A percentile compares a stretch with the other conserved stretches of the same genome.
These are phyloP conservation scores for Pyrrhoderma lamaoense DNA, from an alignment of 1,284 basidiomycete genomes.

Conservation along the genomic window DNA sequence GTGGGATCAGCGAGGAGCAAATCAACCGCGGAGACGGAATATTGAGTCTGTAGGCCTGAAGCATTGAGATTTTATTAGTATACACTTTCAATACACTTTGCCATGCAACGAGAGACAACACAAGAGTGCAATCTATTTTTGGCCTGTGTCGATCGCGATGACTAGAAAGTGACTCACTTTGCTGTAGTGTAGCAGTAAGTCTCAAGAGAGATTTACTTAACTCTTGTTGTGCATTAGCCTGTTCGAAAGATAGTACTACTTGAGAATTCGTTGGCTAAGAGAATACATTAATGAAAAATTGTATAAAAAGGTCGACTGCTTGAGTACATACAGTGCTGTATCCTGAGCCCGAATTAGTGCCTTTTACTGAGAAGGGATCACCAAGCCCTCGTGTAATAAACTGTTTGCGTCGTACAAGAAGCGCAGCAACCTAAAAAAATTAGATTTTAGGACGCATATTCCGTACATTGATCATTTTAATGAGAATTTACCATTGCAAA, in stretches of 20 bases:
- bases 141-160: neutral
- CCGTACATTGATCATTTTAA: too few species aligned
- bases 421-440: constrained; percentile 56
- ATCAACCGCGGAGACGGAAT: constrained; percentile 72
- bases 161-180: constrained; percentile 39
- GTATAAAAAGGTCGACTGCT: too few species aligned
- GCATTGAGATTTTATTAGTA: neutral
- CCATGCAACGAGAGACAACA: too few species aligned
- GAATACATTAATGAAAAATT: neutral
- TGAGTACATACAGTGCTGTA: constrained; percentile 35
- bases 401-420: constrained; percentile 83
- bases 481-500: constrained; percentile 73
- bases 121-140: neutral
- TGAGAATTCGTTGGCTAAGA: constrained; percentile 46
- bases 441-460: neutral
- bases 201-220: constrained; percentile 76
- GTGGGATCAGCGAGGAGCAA: constrained; percentile 74
- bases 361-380: constrained; percentile 53
- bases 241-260: constrained; percentile 58
- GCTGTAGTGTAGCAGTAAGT: constrained; percentile 80
- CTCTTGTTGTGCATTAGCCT: constrained; percentile 79
- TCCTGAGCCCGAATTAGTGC: constrained; percentile 28
- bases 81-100: too few species aligned
- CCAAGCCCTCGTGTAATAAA: constrained; percentile 67
- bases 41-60: constrained; percentile 49